Evolutionary conservation across 441 rosid genomes (phyloP), one percentile per base, ranked within the genome.

Genomic region (Syzygium malaccense): DNA sequence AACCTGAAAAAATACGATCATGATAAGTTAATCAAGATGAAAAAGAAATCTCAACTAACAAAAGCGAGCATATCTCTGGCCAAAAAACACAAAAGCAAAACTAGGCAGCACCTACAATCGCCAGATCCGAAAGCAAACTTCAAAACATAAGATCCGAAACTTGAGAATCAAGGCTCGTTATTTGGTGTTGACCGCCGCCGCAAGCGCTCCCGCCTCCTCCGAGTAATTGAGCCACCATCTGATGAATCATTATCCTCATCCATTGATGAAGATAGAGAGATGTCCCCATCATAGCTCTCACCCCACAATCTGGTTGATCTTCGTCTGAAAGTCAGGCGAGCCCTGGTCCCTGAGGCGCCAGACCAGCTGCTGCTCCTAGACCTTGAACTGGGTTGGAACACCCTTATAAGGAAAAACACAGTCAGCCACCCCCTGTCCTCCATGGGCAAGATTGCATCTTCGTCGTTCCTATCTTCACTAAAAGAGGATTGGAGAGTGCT

Each of bases 401-500:
- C 98, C 37, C 99, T 93, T 85, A 97, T 94, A 84, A 98, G 98
- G 84, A 98, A 95, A 91, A 95, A 94, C 19, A 97, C 98, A 7
- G 98, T 98, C 83, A 96, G 96, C 98, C 93, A 96, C 68, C 97
- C 94, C 48, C 96, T 95, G 87, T 95, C 98, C 85, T 94, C 98
- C 11, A 93, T 92, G 13, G 98, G 94, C 89, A 93, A 87, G 89
- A 91, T 89, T 68, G 88, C 89, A 23, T 93, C 95, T 9, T 58
- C 87, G 1, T 95, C 99, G 25, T 89, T 91, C 91, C 96, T 94
- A 88, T 95, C 99, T 85, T 96, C 99, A 58, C 96, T 97, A 85
- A 96, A 93, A 12, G 99, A 96, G 88, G 98, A 94, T 85, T 95
- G 95, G 25, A 98, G 97, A 7, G 99, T 95, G 92, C 99, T 97